These are phyloP conservation scores for Aspergillus wentii DNA, from an alignment of 495 filamentous ascomycete species.

Conservation along the genomic window DNA sequence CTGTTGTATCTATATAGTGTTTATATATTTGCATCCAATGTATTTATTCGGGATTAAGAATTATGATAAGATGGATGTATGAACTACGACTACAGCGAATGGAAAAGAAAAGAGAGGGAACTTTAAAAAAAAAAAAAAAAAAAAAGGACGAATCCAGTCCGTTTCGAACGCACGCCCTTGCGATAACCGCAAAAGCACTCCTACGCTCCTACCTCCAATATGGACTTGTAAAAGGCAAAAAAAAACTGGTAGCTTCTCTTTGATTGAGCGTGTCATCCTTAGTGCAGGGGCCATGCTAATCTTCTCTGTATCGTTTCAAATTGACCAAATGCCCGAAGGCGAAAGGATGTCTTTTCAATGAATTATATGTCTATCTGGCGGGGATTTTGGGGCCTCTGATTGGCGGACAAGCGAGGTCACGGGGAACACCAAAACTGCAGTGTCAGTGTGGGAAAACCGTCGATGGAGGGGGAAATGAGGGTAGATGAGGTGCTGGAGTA, in stretches of 20 bases:
- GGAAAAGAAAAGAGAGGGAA: too few relatives aligned
- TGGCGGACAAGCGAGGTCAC: slow-evolving; percentile 7
- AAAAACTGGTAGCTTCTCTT: slow-evolving; percentile 90
- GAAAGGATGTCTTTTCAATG: slow-evolving; percentile 10
- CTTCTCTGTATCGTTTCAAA: slow-evolving; percentile 84
- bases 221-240: slow-evolving; percentile 30
- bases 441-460: not conserved
- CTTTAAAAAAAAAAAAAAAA: slow-evolving; percentile 1
- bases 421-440: slow-evolving; percentile 12
- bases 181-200: not conserved
- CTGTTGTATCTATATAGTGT: too few relatives aligned
- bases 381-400: slow-evolving; percentile 1
- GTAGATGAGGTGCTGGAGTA: not conserved
- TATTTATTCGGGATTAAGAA: slow-evolving; percentile 1
- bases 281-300: slow-evolving; percentile 99
- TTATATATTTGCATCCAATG: not conserved
- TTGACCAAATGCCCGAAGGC: slow-evolving; percentile 81
- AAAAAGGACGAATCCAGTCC: not conserved
- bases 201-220: slow-evolving; percentile 12
- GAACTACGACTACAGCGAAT: not conserved
- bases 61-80: not conserved
- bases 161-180: slow-evolving; percentile 8
- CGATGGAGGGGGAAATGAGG: not conserved
- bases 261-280: slow-evolving; percentile 99
- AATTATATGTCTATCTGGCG: slow-evolving; percentile 15